A percentile compares a stretch with the other conserved stretches of the same genome.
Conservation (phyloP, 352 stramenopile genomes). For the Saprolegnia diclina region DNA sequence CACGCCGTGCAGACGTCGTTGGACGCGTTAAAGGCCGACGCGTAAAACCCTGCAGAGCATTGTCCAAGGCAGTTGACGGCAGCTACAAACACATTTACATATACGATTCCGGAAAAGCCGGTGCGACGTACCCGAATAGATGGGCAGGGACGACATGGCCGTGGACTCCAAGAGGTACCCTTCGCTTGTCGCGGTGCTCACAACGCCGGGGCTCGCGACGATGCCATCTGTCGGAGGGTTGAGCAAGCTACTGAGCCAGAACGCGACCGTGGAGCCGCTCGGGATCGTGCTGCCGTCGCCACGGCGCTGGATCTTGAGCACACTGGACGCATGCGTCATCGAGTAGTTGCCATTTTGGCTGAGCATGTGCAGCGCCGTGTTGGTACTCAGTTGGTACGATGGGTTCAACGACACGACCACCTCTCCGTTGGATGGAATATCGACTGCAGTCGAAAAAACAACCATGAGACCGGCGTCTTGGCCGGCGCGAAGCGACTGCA, state of each 20-base stretch:
- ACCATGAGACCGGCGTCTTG: constrained; percentile 3
- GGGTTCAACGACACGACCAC: neutral
- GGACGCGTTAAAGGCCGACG: neutral
- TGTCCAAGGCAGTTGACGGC: constrained; percentile 1
- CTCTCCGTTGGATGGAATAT: constrained; percentile 5
- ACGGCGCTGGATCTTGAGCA: constrained; percentile 1
- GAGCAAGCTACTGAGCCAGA: constrained; percentile 11
- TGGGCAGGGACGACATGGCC: neutral
- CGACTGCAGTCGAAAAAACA: neutral
- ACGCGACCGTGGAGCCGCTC: neutral
- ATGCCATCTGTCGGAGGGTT: constrained; percentile 13
- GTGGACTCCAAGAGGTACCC: neutral
- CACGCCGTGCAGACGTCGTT: constrained; percentile 1
- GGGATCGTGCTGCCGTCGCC: neutral
- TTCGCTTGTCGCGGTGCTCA: constrained; percentile 9
- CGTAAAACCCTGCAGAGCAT: neutral
- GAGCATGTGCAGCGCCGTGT: constrained; percentile 6
- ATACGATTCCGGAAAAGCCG: neutral
- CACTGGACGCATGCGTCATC: neutral
- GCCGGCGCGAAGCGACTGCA: constrained; percentile 1
- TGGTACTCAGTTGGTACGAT: neutral
- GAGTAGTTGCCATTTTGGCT: neutral
- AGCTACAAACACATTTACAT: neutral
- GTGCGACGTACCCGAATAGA: constrained; percentile 9
- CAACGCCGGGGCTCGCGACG: neutral